These are phyloP conservation scores for Aspergillus terreus DNA, from an alignment of 2,329 filamentous ascomycete species.

Conservation along the genomic window DNA sequence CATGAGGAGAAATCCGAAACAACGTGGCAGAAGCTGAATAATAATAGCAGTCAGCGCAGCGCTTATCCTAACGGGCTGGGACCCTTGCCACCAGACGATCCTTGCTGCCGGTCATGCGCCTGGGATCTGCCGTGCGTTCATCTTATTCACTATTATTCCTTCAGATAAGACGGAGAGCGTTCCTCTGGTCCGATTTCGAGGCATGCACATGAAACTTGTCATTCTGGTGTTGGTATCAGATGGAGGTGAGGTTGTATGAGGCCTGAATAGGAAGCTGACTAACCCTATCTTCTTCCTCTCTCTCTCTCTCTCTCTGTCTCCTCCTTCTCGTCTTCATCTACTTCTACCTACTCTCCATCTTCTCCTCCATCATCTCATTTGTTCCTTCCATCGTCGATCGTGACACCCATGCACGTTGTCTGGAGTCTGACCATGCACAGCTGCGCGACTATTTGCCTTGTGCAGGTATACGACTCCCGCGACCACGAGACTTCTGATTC, in stretches of 20 bases:
- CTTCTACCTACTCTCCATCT: slow-evolving; percentile 1
- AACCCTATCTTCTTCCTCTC: neutral
- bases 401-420: neutral
- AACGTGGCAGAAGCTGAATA: no score
- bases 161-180: neutral
- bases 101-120: neutral
- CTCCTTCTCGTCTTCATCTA: neutral
- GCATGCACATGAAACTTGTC: no score
- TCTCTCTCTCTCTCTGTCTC: neutral
- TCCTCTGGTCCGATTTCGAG: neutral
- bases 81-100: neutral
- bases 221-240: neutral
- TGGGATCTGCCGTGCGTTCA: neutral
- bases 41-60: neutral
- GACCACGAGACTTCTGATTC: neutral
- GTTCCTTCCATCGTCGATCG: neutral
- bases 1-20: no score
- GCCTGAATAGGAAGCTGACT: neutral
- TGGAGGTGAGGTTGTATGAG: no score
- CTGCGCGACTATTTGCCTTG: neutral
- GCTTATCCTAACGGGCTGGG: neutral
- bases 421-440: neutral
- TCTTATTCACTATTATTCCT: neutral
- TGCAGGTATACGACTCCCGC: neutral
- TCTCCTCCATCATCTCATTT: neutral